Conservation (phyloP, 345 rosid species). For the Salix exigua region DNA sequence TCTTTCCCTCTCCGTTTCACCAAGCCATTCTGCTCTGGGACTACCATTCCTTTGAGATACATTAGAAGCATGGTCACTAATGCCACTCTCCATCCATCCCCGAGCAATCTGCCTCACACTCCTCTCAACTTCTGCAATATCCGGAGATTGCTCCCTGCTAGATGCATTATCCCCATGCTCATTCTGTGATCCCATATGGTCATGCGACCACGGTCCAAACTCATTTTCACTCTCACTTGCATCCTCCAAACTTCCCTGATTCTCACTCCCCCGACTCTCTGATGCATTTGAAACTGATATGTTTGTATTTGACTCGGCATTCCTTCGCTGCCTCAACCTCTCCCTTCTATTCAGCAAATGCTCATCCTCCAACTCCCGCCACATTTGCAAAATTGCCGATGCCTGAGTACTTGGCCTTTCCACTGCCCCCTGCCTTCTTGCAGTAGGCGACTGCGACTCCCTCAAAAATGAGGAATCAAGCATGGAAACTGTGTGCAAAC, state of each 20-base stretch:
- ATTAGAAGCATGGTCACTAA: constrained; percentile 60
- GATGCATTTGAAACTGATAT: constrained; percentile 43
- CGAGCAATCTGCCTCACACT: constrained; percentile 89
- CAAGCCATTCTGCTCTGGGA: constrained; percentile 89
- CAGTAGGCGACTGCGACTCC: constrained; percentile 75
- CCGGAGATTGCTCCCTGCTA: constrained; percentile 92
- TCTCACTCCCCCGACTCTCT: constrained; percentile 63
- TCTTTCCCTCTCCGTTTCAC: constrained; percentile 96
- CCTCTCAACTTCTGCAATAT: constrained; percentile 90
- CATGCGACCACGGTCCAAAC: constrained; percentile 72
- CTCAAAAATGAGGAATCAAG: constrained; percentile 91
- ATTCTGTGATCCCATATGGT: constrained; percentile 45
- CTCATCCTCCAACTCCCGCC: constrained; percentile 99
- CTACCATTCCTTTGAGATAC: constrained; percentile 55
- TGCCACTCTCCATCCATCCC: constrained; percentile 92
- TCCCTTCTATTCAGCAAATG: constrained; percentile 81
- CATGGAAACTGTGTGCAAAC: constrained; percentile 93
- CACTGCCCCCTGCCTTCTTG: constrained; percentile 64
- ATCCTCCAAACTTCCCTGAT: constrained; percentile 63
- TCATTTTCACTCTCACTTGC: constrained; percentile 85
- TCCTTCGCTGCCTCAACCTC: constrained; percentile 71
- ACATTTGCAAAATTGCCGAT: constrained; percentile 87
- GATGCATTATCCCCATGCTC: constrained; percentile 54
- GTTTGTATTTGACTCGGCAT: constrained; percentile 50
- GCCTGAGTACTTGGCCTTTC: constrained; percentile 91